Percentiles rank a stretch among this genome's conserved stretches.
These are phyloP conservation scores for Solanum clarkiae DNA, from an alignment of 257 asterid species.

Conservation along the genomic window DNA sequence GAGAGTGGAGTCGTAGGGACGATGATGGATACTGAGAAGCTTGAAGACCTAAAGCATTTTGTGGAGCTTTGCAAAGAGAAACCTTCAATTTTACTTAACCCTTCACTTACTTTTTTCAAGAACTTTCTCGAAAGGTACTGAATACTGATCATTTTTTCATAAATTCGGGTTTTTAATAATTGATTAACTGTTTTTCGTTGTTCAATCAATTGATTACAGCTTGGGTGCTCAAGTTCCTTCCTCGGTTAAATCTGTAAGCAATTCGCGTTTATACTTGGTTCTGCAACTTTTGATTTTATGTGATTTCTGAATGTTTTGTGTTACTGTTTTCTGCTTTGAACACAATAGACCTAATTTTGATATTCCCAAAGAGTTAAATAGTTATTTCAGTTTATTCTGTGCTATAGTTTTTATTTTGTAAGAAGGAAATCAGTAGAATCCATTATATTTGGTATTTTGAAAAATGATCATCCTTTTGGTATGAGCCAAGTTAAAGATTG, in stretches of 20 bases:
- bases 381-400: not conserved
- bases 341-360: not conserved
- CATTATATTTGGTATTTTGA: not conserved
- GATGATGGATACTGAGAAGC: slow-evolving; percentile 29
- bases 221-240: slow-evolving; percentile 50
- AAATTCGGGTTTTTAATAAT: not conserved
- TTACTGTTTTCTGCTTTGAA: not conserved
- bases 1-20: not conserved
- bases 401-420: not conserved
- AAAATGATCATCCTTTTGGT: not conserved
- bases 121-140: slow-evolving; percentile 48
- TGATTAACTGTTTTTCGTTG: not conserved
- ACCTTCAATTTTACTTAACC: slow-evolving; percentile 33
- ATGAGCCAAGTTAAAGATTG: not conserved
- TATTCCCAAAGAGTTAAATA: not conserved
- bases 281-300: not conserved
- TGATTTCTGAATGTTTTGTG: not conserved
- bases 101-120: slow-evolving; percentile 50
- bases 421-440: not conserved
- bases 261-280: not conserved
- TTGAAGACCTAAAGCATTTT: slow-evolving; percentile 37
- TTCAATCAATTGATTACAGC: slow-evolving; percentile 11
- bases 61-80: slow-evolving; percentile 30
- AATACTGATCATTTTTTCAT: slow-evolving; percentile 5
- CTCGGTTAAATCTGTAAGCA: slow-evolving; percentile 26